Evolutionary conservation across 1,139 yeast species (phyloP).

Genomic region (Eremothecium coryli): DNA sequence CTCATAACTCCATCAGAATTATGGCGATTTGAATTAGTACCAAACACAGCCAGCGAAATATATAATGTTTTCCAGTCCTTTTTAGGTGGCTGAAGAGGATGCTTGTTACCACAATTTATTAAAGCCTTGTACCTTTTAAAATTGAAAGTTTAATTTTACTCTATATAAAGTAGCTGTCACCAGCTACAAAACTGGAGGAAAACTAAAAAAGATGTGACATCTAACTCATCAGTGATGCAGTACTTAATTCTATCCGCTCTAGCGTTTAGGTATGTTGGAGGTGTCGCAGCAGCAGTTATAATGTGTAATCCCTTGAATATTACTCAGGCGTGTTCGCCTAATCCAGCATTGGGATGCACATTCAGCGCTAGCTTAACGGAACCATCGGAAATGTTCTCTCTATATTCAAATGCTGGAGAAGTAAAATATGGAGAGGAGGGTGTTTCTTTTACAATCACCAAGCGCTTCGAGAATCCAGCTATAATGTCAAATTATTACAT

Average conservation of each 20-base stretch:
- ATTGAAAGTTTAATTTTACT: no score
- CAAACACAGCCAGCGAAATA: no score
- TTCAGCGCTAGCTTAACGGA: constrained; percentile 41
- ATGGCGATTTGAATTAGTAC: no score
- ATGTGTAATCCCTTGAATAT: constrained; percentile 3
- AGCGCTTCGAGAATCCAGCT: constrained; percentile 67
- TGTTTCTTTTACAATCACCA: constrained; percentile 45
- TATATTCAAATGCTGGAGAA: constrained; percentile 32
- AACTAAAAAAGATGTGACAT: no score
- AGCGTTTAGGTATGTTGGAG: background rate
- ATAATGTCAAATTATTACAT: constrained; percentile 67
- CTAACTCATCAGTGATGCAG: background rate
- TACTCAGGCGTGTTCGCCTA: constrained; percentile 36
- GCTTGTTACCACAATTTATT: no score
- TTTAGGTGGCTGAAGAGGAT: no score
- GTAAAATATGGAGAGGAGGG: constrained; percentile 44
- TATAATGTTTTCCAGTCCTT: no score
- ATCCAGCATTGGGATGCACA: constrained; percentile 49
- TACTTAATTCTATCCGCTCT: background rate
- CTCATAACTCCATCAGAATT: no score
- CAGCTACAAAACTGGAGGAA: no score
- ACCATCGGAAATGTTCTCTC: constrained; percentile 38
- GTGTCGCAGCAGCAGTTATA: constrained; percentile 1
- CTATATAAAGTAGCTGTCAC: no score
- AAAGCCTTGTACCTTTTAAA: no score